A percentile compares a stretch with the other conserved stretches of the same genome.
Evolutionary conservation across 805 yeast genomes (phyloP).

Genomic region (Naumovozyma castellii): DNA sequence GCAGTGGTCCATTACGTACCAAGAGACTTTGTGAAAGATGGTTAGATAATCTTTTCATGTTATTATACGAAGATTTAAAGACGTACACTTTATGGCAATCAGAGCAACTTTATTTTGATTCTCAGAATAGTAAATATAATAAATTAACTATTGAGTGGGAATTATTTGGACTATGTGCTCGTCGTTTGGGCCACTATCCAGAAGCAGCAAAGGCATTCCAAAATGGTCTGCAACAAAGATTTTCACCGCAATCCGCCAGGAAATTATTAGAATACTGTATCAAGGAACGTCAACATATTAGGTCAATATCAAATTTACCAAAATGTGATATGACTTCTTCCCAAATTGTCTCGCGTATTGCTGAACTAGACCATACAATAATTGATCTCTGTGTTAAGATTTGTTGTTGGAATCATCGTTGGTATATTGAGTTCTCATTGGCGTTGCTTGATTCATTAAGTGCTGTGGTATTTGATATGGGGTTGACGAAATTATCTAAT

Average conservation of each 20-base stretch:
- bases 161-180: slow-evolving; percentile 75
- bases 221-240: slow-evolving; percentile 60
- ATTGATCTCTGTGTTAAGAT: slow-evolving; percentile 65
- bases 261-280: slow-evolving; percentile 60
- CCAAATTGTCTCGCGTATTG: slow-evolving; percentile 28
- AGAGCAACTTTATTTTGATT: slow-evolving; percentile 78
- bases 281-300: slow-evolving; percentile 34
- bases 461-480: slow-evolving; percentile 63
- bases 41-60: slow-evolving; percentile 66
- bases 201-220: slow-evolving; percentile 84
- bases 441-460: slow-evolving; percentile 47
- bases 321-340: slow-evolving; percentile 21
- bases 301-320: slow-evolving; percentile 13
- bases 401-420: slow-evolving; percentile 95
- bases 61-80: slow-evolving; percentile 65
- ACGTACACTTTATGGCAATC: slow-evolving; percentile 91
- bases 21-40: slow-evolving; percentile 67
- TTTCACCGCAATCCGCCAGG: slow-evolving; percentile 71
- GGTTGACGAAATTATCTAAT: slow-evolving; percentile 65
- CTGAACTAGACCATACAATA: slow-evolving; percentile 42
- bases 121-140: slow-evolving; percentile 71
- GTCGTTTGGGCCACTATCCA: slow-evolving; percentile 71
- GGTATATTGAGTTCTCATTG: slow-evolving; percentile 90
- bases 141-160: slow-evolving; percentile 89
- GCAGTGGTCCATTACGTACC: slow-evolving; percentile 36